Percentiles rank a stretch among this genome's conserved stretches.
Conservation (phyloP, 345 rosid genomes). For the Brassica napus region Da-Ae NC_063452.1:61177501-61178000, state of each 20-base stretch:
- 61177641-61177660: not conserved
- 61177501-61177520: too few relatives aligned
- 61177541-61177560: too few relatives aligned
- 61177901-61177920: conserved; percentile 69
- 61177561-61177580: too few relatives aligned
- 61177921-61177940: conserved; percentile 57
- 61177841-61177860: conserved; percentile 80
- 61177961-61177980: conserved; percentile 98
- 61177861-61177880: conserved; percentile 70
- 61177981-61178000: conserved; percentile 63
- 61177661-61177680: conserved; percentile 16
- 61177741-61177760: conserved; percentile 77
- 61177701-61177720: conserved; percentile 2
- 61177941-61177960: conserved; percentile 71
- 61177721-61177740: not conserved
- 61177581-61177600: too few relatives aligned
- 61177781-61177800: conserved; percentile 60
- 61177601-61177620: too few relatives aligned
- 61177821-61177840: conserved; percentile 50
- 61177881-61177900: conserved; percentile 74
- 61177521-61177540: too few relatives aligned
- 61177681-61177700: not conserved
- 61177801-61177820: conserved; percentile 79
- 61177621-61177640: conserved; percentile 3
- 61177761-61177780: conserved; percentile 54